These are phyloP conservation scores for Syzygium syzygioides DNA, from an alignment of 441 rosid species.

Conservation along the genomic window DNA sequence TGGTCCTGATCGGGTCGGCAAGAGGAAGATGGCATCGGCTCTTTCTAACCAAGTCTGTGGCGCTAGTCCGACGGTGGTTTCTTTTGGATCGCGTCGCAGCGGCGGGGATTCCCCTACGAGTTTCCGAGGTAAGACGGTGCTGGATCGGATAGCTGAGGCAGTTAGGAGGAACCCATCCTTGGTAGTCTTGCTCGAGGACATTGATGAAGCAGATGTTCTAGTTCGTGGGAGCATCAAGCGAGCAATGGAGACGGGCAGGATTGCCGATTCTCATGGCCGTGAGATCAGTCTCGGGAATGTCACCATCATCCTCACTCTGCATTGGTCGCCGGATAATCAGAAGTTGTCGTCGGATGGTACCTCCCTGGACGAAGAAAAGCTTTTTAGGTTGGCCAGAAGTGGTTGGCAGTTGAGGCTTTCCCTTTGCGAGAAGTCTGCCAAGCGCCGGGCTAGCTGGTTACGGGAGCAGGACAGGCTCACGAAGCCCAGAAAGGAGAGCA, in stretches of 20 bases:
- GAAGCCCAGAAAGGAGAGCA: constrained; percentile 53
- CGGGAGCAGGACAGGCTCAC: constrained; percentile 33
- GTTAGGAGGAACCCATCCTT: constrained; percentile 80
- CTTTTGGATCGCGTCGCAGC: constrained; percentile 47
- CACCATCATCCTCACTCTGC: constrained; percentile 70
- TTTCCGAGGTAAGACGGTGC: constrained; percentile 74
- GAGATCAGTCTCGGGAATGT: constrained; percentile 89
- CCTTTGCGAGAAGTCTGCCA: constrained; percentile 48
- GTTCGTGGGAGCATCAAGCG: constrained; percentile 67
- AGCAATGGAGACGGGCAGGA: constrained; percentile 89
- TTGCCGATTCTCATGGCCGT: constrained; percentile 83
- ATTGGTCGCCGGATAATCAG: constrained; percentile 41
- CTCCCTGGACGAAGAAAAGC: constrained; percentile 53
- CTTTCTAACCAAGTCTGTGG: constrained; percentile 56
- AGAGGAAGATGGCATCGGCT: constrained; percentile 79
- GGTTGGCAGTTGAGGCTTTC: constrained; percentile 69
- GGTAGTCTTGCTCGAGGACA: constrained; percentile 73
- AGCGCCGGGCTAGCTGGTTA: constrained; percentile 69
- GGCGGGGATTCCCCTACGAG: constrained; percentile 34
- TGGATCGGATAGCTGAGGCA: constrained; percentile 74
- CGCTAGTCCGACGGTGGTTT: constrained; percentile 44
- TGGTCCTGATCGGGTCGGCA: constrained; percentile 85
- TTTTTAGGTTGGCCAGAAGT: constrained; percentile 39
- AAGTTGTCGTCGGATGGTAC: constrained; percentile 23
- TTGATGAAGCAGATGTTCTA: constrained; percentile 74